Evolutionary conservation across 1,284 basidiomycete genomes (phyloP), one percentile per base, ranked within the genome.

Genomic region (Exobasidium cylindrosporum): DNA sequence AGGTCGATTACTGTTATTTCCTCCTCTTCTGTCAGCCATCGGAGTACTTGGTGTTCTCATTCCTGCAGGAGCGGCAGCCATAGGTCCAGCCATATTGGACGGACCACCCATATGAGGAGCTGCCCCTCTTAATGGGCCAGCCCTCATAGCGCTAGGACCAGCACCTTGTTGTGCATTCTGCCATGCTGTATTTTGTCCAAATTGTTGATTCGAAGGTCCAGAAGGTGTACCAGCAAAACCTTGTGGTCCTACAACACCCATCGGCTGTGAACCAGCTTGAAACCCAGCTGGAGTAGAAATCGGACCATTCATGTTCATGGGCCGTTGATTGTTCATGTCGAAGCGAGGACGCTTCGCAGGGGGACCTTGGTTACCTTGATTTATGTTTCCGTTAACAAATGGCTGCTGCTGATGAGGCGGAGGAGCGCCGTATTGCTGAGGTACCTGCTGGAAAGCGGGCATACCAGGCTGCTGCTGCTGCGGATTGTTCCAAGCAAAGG

Each of bases 361-460:
- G 0, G 49, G 55, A 43, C 43, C 63, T n/a, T 55, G 59, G 30
- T 54, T 61, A 21, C 49, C 61, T 21, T 49, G 60, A 31, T 54
- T 21, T 23, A 50, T 24, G 17, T 40, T 40, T 4, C 17, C 47
- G 26, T 28, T 28, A 13, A 21, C 13, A 28, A 21, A 50, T 3
- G 13, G 13, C 5, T 14, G 13, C 26, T 50, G 47, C 7, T 40
- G 7, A 23, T 14, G 47, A 7, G 5, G n/a, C 3, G 11, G 17
- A 23, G 47, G 47, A 7, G 5, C 47, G 14, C n/a, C n/a, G 3
- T 13, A 28, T 24, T 6, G 67, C 44, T 61, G 67, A 35, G 52
- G 64, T 13, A 56, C 45, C 28, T 64, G 60, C 35, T 30, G 29
- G 30, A 21, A 43, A 23, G 55, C 55, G 10, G 29, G 13, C n/a